Evolutionary conservation across 345 rosid species (phyloP), one percentile per base, ranked within the genome.

Genomic region (Eucalyptus dawsonii): DNA sequence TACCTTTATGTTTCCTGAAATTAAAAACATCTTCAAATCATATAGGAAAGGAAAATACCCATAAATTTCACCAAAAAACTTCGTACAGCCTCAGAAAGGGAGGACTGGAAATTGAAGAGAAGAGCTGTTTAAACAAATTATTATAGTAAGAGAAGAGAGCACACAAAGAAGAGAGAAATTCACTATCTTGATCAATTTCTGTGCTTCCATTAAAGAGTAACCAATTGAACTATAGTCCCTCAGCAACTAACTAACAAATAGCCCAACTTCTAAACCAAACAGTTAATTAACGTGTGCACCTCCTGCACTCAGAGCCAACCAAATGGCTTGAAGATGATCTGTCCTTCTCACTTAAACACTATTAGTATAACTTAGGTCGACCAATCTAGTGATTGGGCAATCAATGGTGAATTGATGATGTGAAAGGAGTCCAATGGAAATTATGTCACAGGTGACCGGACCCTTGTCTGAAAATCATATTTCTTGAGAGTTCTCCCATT

Each of bases 1-100:
- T 42, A 96, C 97, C 93, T 96, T 94, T 89, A 97, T 91, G 91
- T 93, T 96, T 91, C 99, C 99, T 97, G 94, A 91, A 92, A 90
- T 45, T 83, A 40, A 83, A 31, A 25, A 47, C 29, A 40, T 40
- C 15, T 76, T 76, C 47, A 40, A 76, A 21, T 76, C 83, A 40
- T 76, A 76, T 22, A 40, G 47, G 13, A 76, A 76, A 40, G 83
- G 47, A 76, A 76, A 76, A 21, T 76, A 25, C 83, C 47, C 83
- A 11, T 76, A 76, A 40, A 21, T 37, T 76, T 76, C 47, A 21
- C 27, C 47, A 40, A 76, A 40, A 76, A 21, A 76, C 24, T 76
- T 76, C 4, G 9, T 37, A 40, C 83, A 40, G 47, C 47, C 83
- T 76, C 83, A 37, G 11, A 11, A 11, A 76, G 42, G 83, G 83